Percentiles rank a stretch among this genome's conserved stretches.
phyloP scores from a whole-genome alignment of 106 monocot species.

The Dendrobium catenatum region DNA sequence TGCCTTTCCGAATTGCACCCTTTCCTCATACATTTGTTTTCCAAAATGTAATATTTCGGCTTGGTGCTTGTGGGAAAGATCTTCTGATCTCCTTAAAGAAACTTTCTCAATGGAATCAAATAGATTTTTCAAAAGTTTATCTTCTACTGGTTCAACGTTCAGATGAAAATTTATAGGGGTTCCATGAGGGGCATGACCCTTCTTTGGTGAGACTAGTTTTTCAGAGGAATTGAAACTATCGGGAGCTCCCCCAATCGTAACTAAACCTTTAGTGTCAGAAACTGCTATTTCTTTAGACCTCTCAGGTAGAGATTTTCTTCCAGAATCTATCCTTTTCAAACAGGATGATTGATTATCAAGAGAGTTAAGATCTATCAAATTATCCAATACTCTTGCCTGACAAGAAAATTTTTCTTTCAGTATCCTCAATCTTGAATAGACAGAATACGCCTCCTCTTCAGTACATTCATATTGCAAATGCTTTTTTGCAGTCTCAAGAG shows the following conservation, averaged over 20 bases:
- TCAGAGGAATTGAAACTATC: background rate
- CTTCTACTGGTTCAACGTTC: constrained; percentile 14
- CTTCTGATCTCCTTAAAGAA: constrained; percentile 24
- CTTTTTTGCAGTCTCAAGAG: constrained; percentile 50
- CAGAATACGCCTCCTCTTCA: constrained; percentile 35
- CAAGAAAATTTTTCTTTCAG: constrained; percentile 49
- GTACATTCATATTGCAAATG: constrained; percentile 55
- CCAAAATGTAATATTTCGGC: constrained; percentile 31
- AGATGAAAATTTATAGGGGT: constrained; percentile 11
- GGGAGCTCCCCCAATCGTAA: constrained; percentile 14
- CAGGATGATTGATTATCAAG: constrained; percentile 10
- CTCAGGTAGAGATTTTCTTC: background rate
- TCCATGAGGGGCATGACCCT: constrained; percentile 10
- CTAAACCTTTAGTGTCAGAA: constrained; percentile 13
- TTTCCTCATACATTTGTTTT: constrained; percentile 20
- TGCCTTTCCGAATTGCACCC: constrained; percentile 18
- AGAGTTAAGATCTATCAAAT: constrained; percentile 6
- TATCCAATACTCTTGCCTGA: constrained; percentile 7
- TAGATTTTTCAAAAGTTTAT: constrained; percentile 21
- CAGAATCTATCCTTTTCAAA: constrained; percentile 6
- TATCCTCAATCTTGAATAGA: constrained; percentile 56
- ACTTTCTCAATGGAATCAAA: constrained; percentile 33
- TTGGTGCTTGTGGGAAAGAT: constrained; percentile 29
- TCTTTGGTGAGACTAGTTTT: constrained; percentile 3
- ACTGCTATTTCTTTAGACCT: constrained; percentile 8